Evolutionary conservation across 2,329 filamentous ascomycete species (phyloP).

Genomic region (Colletotrichum caudatum): DNA sequence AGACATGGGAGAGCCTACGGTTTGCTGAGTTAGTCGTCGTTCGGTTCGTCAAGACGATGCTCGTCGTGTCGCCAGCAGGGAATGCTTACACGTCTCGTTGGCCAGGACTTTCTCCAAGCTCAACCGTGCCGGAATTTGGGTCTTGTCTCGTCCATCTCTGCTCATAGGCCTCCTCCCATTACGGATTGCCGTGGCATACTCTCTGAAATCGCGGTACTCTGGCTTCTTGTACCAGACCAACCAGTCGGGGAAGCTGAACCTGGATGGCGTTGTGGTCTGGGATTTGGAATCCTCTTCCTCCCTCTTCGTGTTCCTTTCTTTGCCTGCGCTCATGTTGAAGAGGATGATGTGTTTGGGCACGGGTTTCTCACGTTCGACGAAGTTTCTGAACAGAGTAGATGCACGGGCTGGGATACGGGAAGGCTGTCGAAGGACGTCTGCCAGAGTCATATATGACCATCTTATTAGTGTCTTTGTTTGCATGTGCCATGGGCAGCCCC

Average conservation of each 20-base stretch:
- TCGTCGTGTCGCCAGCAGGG: not conserved
- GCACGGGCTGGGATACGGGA: not conserved
- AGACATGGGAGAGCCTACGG: constrained; percentile 59
- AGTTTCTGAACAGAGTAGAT: not conserved
- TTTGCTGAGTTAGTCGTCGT: not conserved
- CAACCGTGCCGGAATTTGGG: constrained; percentile 54
- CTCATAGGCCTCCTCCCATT: constrained; percentile 52
- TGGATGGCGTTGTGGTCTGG: not conserved
- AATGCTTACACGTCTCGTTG: constrained; percentile 58
- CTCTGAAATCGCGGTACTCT: constrained; percentile 60
- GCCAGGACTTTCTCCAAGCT: constrained; percentile 59
- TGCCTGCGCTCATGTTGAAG: not conserved
- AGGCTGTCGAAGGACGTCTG: not conserved
- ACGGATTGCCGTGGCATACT: constrained; percentile 55
- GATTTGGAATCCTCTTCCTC: constrained; percentile 7
- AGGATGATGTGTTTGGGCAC: not conserved
- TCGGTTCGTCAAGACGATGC: constrained; percentile 12
- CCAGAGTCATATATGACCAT: constrained; percentile 23
- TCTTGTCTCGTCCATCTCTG: constrained; percentile 52
- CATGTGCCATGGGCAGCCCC: constrained; percentile 6
- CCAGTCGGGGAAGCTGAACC: constrained; percentile 49
- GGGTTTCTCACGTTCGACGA: not conserved
- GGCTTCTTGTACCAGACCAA: constrained; percentile 63
- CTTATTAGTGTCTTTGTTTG: constrained; percentile 6
- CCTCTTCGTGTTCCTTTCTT: not conserved